Evolutionary conservation across 2,329 filamentous ascomycete genomes (phyloP), one percentile per base, ranked within the genome.

Genomic region (Colletotrichum costaricense): DNA sequence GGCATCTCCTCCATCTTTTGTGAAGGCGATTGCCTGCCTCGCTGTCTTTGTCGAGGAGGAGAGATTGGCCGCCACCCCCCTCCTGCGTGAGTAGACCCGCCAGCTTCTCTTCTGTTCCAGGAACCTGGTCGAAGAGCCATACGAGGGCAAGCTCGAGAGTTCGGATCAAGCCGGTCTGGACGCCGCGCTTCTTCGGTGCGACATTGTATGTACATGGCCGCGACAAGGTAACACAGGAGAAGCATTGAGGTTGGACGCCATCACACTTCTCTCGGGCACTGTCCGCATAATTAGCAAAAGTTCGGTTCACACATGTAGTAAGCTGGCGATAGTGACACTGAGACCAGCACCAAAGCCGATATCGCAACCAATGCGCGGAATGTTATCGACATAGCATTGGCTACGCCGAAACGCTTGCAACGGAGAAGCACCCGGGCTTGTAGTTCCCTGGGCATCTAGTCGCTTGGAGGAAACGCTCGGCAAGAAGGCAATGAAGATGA

Each of bases 91-190:
- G 82, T 63, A 92, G 82, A 8, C 82, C 82, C 60, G 89, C 86
- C 28, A 94, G 85, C 16, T 87, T 85, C 64, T 86, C 84, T 80
- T 94, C 92, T 60, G 86, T 88, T 11, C 88, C 89, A 16, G 89
- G 86, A 46, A 91, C 87, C 67, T 89, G 88, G 72, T 90, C 87
- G 73, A 94, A 92, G 1, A 93, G 83, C 85, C 91, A 91, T 14
- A 91, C 92, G 67, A 93, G 86, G 11, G 92, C 88, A 56, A 93
- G 81, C 80, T 95, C 93, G 22, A 95, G 85, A 0, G 92, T 93
- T 42, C 93, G 89, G 67, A 95, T 92, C 78, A 95, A 95, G 19
- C 94, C 93, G n/a, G 93, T 93, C 77, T 93, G 93, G 12, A 95
- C 90, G 4, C 94, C 93, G 75, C 93, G 88, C 80, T 95, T 95